Conservation (phyloP, 1,284 basidiomycete genomes). For the Pseudozyma thailandica region DNA sequence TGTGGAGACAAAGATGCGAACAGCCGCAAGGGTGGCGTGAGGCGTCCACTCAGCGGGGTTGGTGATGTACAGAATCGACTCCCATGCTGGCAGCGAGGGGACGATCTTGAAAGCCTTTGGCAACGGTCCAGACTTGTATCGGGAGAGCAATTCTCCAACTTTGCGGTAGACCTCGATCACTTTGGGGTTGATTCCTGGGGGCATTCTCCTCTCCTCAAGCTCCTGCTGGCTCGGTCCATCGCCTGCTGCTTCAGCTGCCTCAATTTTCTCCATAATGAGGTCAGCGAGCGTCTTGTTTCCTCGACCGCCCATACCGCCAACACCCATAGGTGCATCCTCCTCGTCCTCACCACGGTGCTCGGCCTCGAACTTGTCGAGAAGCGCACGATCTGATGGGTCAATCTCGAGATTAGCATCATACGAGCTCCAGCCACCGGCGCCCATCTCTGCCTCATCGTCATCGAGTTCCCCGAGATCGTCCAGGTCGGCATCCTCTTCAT, state of each 20-base stretch:
- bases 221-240: slow-evolving; percentile 25
- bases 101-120: slow-evolving; percentile 99
- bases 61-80: slow-evolving; percentile 91
- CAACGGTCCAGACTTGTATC: slow-evolving; percentile 93
- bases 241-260: slow-evolving; percentile 69
- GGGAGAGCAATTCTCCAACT: slow-evolving; percentile 84
- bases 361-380: slow-evolving; percentile 61
- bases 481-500: slow-evolving; percentile 56
- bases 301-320: slow-evolving; percentile 25
- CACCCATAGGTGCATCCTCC: slow-evolving; percentile 24
- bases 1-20: slow-evolving; percentile 93
- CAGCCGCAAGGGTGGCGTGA: slow-evolving; percentile 92
- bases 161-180: slow-evolving; percentile 91
- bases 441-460: slow-evolving; percentile 60
- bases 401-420: slow-evolving; percentile 64
- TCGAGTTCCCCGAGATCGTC: slow-evolving; percentile 56
- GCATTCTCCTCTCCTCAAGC: slow-evolving; percentile 68
- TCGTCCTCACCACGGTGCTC: slow-evolving; percentile 42
- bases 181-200: slow-evolving; percentile 89
- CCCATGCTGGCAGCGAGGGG: slow-evolving; percentile 94
- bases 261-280: slow-evolving; percentile 92
- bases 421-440: slow-evolving; percentile 52
- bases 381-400: slow-evolving; percentile 61
- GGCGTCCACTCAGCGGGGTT: slow-evolving; percentile 93
- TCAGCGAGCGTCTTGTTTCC: slow-evolving; percentile 77